Percentiles rank a stretch among this genome's conserved stretches.
Conservation (phyloP, 2,329 filamentous ascomycete species). For the Orbilia quercus region DNA sequence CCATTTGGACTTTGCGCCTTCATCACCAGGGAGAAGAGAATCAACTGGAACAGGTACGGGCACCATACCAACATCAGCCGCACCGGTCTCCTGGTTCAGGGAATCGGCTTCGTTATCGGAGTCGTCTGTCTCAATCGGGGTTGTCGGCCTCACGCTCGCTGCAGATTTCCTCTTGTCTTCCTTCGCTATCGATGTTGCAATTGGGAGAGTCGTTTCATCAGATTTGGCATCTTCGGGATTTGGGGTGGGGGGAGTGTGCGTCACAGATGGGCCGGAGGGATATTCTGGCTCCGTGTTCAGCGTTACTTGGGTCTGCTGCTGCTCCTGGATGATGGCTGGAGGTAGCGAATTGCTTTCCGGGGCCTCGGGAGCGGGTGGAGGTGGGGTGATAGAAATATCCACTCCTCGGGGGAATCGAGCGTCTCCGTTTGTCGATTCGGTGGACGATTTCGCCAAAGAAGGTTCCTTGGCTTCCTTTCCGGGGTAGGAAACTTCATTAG, state of each 20-base stretch:
- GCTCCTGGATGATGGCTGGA: constrained; percentile 49
- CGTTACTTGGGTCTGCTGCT: constrained; percentile 42
- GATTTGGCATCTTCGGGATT: constrained; percentile 36
- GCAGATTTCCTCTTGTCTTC: constrained; percentile 53
- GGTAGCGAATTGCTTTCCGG: constrained; percentile 35
- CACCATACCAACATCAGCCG: constrained; percentile 48
- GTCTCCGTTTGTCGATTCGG: constrained; percentile 50
- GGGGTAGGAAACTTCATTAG: constrained; percentile 22
- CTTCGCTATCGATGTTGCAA: constrained; percentile 10
- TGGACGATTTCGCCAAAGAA: constrained; percentile 46
- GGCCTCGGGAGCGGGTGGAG: constrained; percentile 49
- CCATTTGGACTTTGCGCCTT: constrained; percentile 65
- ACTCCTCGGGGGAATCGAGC: constrained; percentile 34
- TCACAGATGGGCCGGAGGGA: constrained; percentile 32
- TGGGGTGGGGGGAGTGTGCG: constrained; percentile 41
- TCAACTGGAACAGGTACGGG: constrained; percentile 45
- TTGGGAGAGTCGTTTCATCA: constrained; percentile 24
- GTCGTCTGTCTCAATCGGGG: constrained; percentile 50
- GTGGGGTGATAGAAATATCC: constrained; percentile 40
- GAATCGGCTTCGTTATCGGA: constrained; percentile 37
- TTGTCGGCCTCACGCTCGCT: constrained; percentile 46
- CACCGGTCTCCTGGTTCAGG: constrained; percentile 25
- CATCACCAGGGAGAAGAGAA: constrained; percentile 39
- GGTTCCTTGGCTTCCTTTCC: constrained; percentile 46
- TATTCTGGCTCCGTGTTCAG: constrained; percentile 33